phyloP scores from a whole-genome alignment of 2,329 filamentous ascomycete genomes.

The Colletotrichum cordylinicola region DNA sequence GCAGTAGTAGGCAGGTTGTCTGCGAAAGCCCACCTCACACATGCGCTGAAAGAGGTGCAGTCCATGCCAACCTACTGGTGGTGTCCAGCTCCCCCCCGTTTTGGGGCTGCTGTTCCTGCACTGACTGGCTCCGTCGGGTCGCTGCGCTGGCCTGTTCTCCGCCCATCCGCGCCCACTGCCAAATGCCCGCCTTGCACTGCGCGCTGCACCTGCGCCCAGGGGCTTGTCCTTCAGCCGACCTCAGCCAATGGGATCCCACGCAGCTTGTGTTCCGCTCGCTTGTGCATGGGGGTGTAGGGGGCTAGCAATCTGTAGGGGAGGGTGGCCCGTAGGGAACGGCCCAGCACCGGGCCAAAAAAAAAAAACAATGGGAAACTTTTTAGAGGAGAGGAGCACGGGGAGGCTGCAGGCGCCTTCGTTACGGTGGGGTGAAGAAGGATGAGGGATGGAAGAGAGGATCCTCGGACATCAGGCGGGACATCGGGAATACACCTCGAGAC shows the following conservation, averaged over 20 bases:
- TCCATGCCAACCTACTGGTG: background rate
- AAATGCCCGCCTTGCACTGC: slow-evolving; percentile 1
- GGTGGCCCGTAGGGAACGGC: background rate
- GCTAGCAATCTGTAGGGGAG: background rate
- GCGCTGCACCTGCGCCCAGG: background rate
- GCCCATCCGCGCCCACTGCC: background rate
- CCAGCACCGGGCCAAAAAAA: background rate
- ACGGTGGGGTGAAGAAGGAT: background rate
- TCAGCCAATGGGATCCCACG: background rate
- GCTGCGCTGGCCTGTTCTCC: slow-evolving; percentile 15
- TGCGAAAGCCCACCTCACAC: background rate
- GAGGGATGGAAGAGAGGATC: background rate
- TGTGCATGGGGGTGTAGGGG: slow-evolving; percentile 2
- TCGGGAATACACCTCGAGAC: background rate
- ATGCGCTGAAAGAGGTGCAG: background rate
- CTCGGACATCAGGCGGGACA: slow-evolving; percentile 18
- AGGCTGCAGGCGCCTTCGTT: slow-evolving; percentile 11
- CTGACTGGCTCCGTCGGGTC: slow-evolving; percentile 14
- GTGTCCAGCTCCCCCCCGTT: background rate
- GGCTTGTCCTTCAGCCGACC: slow-evolving; percentile 3
- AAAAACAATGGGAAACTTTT: slow-evolving; percentile 7
- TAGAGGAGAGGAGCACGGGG: slow-evolving; percentile 4
- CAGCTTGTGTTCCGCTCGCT: slow-evolving; percentile 6
- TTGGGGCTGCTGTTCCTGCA: slow-evolving; percentile 19
- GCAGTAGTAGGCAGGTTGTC: background rate